A percentile compares a stretch with the other conserved stretches of the same genome.
phyloP scores from a whole-genome alignment of 352 stramenopile species.

The Pythium brachiatum region DNA sequence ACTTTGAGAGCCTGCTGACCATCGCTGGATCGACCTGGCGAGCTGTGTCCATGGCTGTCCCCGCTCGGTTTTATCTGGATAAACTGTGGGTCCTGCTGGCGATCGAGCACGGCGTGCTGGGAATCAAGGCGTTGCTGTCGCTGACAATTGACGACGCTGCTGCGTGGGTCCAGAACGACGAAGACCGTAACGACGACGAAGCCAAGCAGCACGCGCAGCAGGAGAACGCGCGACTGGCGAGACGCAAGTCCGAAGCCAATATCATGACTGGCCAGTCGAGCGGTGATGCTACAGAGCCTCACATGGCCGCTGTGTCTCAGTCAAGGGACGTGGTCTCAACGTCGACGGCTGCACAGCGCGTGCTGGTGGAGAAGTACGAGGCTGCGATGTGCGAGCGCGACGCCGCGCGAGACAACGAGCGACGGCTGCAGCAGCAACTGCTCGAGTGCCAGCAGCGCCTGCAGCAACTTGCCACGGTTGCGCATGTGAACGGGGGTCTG shows the following conservation, averaged over 20 bases:
- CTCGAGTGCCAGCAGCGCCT: constrained; percentile 24
- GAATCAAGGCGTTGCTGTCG: constrained; percentile 60
- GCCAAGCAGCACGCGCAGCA: constrained; percentile 24
- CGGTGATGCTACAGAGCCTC: neutral
- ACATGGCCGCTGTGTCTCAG: neutral
- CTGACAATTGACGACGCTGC: constrained; percentile 67
- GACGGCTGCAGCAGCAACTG: constrained; percentile 28
- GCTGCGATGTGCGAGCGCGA: constrained; percentile 41
- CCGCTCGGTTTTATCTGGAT: constrained; percentile 33
- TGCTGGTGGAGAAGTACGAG: constrained; percentile 45
- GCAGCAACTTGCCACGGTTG: constrained; percentile 4
- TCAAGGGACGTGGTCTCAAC: neutral
- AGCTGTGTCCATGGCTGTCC: neutral
- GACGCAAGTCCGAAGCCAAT: neutral
- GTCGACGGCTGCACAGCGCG: constrained; percentile 26
- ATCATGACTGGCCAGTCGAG: neutral
- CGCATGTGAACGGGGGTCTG: neutral
- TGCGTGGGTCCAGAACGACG: constrained; percentile 69
- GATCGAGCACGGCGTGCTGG: constrained; percentile 68
- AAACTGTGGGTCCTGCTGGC: constrained; percentile 62
- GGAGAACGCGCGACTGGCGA: constrained; percentile 6
- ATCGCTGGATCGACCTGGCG: constrained; percentile 21
- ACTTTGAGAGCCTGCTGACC: constrained; percentile 58
- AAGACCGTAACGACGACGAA: constrained; percentile 52
- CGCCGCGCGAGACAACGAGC: constrained; percentile 36